Conservation (phyloP, 169 alveolate genomes). For the Theileria equi region DNA sequence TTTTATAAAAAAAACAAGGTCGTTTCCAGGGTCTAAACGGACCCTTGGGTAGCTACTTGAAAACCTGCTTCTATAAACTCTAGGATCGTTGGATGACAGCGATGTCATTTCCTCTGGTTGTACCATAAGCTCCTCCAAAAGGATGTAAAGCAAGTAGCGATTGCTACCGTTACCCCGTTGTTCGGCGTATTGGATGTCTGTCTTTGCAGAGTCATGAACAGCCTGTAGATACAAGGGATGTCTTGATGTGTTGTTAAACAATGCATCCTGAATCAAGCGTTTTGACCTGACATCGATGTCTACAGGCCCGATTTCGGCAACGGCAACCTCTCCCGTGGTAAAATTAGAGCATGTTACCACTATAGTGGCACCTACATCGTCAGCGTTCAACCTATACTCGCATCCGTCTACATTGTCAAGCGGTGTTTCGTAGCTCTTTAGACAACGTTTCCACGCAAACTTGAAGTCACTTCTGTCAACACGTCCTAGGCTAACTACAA, state of each 20-base stretch:
- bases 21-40: constrained; percentile 35
- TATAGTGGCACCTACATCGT: constrained; percentile 60
- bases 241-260: constrained; percentile 41
- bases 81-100: constrained; percentile 5
- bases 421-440: constrained; percentile 27
- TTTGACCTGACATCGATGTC: constrained; percentile 59
- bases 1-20: constrained; percentile 19
- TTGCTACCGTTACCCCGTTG: not conserved
- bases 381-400: constrained; percentile 49
- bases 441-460: constrained; percentile 47
- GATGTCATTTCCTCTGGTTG: constrained; percentile 51
- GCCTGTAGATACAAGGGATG: constrained; percentile 24
- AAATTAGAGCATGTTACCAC: constrained; percentile 25
- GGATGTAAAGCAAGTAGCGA: constrained; percentile 36
- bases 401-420: constrained; percentile 41
- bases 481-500: constrained; percentile 29
- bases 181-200: not conserved
- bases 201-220: constrained; percentile 21
- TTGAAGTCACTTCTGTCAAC: constrained; percentile 22
- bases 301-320: constrained; percentile 62
- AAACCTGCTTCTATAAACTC: constrained; percentile 37
- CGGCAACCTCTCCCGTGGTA: constrained; percentile 32
- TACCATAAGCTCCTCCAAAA: constrained; percentile 50
- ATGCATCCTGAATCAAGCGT: constrained; percentile 57
- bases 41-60: constrained; percentile 47